Evolutionary conservation across 768 basidiomycete genomes (phyloP).

Genomic region (Tulasnella sp.): DNA sequence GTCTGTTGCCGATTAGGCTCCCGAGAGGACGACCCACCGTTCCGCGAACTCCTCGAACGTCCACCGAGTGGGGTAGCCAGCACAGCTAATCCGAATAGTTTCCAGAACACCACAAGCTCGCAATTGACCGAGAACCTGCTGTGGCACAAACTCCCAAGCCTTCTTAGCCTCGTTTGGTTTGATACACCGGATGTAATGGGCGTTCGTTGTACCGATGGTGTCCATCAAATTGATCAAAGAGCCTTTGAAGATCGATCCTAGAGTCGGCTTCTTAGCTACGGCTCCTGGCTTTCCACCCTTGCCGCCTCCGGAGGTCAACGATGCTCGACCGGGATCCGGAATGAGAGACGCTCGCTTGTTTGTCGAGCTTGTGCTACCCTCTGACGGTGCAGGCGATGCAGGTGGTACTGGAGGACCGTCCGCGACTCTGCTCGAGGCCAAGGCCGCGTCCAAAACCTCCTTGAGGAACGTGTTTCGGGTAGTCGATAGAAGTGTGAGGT

Average conservation of each 20-base stretch:
- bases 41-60: slow-evolving; percentile 98
- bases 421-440: slow-evolving; percentile 41
- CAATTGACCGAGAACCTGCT: slow-evolving; percentile 89
- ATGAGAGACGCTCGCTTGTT: slow-evolving; percentile 70
- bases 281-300: slow-evolving; percentile 51
- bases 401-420: slow-evolving; percentile 40
- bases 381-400: slow-evolving; percentile 27
- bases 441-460: slow-evolving; percentile 87
- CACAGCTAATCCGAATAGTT: slow-evolving; percentile 97
- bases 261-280: slow-evolving; percentile 82
- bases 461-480: slow-evolving; percentile 91
- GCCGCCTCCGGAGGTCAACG: slow-evolving; percentile 35
- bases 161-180: slow-evolving; percentile 96
- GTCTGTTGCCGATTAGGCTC: too few species aligned
- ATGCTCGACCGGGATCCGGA: slow-evolving; percentile 73
- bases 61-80: slow-evolving; percentile 97
- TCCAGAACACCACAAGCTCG: slow-evolving; percentile 98
- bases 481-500: slow-evolving; percentile 75
- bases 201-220: slow-evolving; percentile 92
- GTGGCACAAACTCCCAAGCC: slow-evolving; percentile 94
- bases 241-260: slow-evolving; percentile 97
- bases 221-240: slow-evolving; percentile 93
- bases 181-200: slow-evolving; percentile 98
- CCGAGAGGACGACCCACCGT: slow-evolving; percentile 47
- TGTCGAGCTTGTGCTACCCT: slow-evolving; percentile 59